A percentile compares a stretch with the other conserved stretches of the same genome.
Conservation (phyloP, 495 filamentous ascomycete genomes). For the Sabuloglossum arenarium region DNA sequence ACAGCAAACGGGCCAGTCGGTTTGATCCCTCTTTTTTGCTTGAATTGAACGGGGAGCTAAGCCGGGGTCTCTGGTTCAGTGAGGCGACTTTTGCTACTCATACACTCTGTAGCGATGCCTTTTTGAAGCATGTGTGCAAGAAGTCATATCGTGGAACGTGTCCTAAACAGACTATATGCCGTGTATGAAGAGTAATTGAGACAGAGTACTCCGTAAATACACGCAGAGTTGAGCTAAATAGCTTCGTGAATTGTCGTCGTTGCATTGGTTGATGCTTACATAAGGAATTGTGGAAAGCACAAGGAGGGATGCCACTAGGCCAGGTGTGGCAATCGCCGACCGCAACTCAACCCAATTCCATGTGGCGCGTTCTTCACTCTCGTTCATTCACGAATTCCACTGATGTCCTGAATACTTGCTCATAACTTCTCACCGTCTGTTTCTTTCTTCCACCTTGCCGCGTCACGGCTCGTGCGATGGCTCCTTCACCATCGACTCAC, state of each 20-base stretch:
- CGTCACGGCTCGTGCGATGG: neutral
- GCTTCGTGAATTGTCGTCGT: no score
- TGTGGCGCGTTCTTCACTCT: neutral
- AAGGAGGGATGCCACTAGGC: neutral
- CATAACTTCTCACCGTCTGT: neutral
- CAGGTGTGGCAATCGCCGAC: slow-evolving; percentile 1
- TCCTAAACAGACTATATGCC: no score
- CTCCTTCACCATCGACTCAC: neutral
- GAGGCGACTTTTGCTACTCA: neutral
- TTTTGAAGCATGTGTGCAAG: no score
- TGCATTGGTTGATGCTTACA: neutral
- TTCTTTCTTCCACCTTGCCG: neutral
- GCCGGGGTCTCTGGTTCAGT: neutral
- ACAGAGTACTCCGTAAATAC: no score
- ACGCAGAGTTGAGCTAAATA: no score
- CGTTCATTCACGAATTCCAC: neutral
- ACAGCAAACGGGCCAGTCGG: neutral
- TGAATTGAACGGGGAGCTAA: neutral
- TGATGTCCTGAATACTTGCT: neutral
- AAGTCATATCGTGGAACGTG: no score
- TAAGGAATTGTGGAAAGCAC: neutral
- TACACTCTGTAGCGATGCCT: no score
- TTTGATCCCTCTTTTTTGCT: neutral
- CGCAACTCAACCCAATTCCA: neutral
- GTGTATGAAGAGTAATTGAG: no score